Evolutionary conservation across 257 asterid genomes (phyloP).

Genomic region (Galeopsis tetrahit): DNA sequence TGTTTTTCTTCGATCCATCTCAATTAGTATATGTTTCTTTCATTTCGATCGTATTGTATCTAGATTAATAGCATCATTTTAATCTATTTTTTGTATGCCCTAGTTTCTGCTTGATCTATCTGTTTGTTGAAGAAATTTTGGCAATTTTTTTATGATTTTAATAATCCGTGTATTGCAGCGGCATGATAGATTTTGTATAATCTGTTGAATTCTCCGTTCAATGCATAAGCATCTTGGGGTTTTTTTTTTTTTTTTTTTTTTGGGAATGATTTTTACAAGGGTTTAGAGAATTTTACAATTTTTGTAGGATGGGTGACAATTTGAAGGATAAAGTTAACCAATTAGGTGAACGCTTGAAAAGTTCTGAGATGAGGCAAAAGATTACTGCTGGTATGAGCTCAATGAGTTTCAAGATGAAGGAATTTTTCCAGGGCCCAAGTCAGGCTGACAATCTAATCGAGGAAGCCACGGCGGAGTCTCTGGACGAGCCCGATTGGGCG

Average conservation of each 20-base stretch:
- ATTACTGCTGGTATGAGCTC: constrained; percentile 89
- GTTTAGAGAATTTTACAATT: not conserved
- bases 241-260: not conserved
- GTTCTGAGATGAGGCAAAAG: constrained; percentile 90
- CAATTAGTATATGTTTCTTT: not conserved
- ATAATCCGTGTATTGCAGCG: not conserved
- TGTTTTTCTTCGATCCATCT: not conserved
- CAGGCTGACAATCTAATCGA: constrained; percentile 83
- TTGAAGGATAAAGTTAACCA: constrained; percentile 91
- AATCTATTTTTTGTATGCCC: not conserved
- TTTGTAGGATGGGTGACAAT: constrained; percentile 77
- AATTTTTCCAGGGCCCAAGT: constrained; percentile 88
- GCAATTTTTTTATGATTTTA: not conserved
- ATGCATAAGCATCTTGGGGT: not conserved
- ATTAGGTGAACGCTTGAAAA: constrained; percentile 88
- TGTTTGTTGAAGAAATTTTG: constrained; percentile 12
- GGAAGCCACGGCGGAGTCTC: constrained; percentile 90
- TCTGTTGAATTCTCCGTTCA: constrained; percentile 7
- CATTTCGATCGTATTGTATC: not conserved
- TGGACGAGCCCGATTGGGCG: constrained; percentile 97
- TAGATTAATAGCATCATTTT: not conserved
- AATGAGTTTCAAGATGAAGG: constrained; percentile 95
- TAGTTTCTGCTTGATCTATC: not conserved
- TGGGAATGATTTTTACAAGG: constrained; percentile 7
- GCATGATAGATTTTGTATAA: not conserved